A percentile compares a stretch with the other conserved stretches of the same genome.
These are phyloP conservation scores for Lippia alba DNA, from an alignment of 305 asterid species.

Conservation along the genomic window DNA sequence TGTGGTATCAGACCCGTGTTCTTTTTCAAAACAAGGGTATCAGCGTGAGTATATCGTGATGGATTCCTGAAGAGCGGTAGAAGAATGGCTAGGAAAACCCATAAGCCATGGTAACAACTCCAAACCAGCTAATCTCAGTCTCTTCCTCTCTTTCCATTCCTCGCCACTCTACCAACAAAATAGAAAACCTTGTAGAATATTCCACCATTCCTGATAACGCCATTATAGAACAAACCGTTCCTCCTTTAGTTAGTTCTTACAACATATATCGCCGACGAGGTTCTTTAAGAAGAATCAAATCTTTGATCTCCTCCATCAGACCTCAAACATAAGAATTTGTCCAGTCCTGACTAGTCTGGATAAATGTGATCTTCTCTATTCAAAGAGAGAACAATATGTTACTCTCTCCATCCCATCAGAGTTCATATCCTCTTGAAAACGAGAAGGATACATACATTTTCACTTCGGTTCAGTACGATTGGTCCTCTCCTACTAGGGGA, in stretches of 20 bases:
- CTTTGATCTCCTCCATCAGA: no score
- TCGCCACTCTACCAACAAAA: no score
- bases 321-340: neutral
- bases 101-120: no score
- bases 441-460: neutral
- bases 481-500: neutral
- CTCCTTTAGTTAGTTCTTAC: neutral
- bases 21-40: no score
- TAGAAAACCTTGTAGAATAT: no score
- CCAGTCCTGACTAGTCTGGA: neutral
- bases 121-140: no score
- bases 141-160: no score
- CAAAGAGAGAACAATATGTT: neutral
- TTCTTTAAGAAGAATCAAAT: neutral
- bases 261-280: neutral
- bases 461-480: neutral
- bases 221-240: neutral
- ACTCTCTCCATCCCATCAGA: neutral
- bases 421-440: neutral
- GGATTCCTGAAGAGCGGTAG: no score
- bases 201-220: neutral
- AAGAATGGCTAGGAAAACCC: no score
- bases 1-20: no score
- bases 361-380: neutral
- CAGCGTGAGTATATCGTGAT: no score